Percentiles rank a stretch among this genome's conserved stretches.
Conservation (phyloP, 495 filamentous ascomycete species). For the Thermochaetoides thermophila region DNA sequence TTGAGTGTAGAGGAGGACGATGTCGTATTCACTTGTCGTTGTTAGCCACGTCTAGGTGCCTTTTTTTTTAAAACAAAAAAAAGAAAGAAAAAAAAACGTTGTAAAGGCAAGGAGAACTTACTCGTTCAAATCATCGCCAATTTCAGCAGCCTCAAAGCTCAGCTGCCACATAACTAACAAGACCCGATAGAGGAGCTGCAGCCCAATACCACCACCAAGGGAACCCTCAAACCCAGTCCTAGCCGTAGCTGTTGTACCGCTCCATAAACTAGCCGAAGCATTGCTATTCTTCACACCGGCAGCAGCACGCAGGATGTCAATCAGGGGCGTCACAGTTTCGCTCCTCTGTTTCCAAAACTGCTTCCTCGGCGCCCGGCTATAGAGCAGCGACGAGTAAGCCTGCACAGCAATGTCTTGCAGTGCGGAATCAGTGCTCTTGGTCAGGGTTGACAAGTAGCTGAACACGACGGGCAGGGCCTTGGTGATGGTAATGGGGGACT, state of each 20-base stretch:
- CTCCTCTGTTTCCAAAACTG: conserved; percentile 79
- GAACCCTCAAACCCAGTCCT: conserved; percentile 44
- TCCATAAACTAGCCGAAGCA: conserved; percentile 51
- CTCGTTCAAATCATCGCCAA: conserved; percentile 81
- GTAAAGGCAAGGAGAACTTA: no score
- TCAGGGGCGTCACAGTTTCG: conserved; percentile 67
- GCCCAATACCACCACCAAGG: conserved; percentile 65
- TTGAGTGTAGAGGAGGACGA: conserved; percentile 78
- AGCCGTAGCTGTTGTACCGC: conserved; percentile 40
- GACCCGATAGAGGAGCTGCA: conserved; percentile 91
- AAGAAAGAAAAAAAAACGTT: not conserved
- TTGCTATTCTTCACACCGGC: conserved; percentile 52
- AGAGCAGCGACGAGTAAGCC: conserved; percentile 75
- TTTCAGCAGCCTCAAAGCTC: conserved; percentile 70
- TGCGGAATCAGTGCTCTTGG: conserved; percentile 61
- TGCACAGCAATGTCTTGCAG: conserved; percentile 93
- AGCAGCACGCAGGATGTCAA: conserved; percentile 70
- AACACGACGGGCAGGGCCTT: conserved; percentile 70
- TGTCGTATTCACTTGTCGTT: conserved; percentile 65
- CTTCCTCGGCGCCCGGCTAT: conserved; percentile 55
- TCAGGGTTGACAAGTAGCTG: conserved; percentile 67
- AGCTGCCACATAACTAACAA: conserved; percentile 89
- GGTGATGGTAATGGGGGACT: conserved; percentile 42
- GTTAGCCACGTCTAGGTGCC: not conserved
- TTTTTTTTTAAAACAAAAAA: not conserved